These are phyloP conservation scores for Candida tetrigidarum DNA, from an alignment of 1,139 yeast genomes.

Conservation along the genomic window DNA sequence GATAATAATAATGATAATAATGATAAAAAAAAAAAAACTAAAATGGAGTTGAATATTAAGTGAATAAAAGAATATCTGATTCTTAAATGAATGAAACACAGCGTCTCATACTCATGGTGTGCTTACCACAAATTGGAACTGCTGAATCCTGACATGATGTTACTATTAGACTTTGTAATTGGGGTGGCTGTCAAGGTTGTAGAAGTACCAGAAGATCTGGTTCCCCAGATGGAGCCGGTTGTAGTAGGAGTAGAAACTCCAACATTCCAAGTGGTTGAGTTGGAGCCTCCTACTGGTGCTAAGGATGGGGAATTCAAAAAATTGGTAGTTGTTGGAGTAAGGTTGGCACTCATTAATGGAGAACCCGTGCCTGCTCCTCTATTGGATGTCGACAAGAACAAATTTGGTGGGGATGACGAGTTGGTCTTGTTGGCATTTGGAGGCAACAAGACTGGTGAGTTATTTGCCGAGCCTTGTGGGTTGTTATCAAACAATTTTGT, in stretches of 20 bases:
- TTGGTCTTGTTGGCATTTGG: constrained; percentile 12
- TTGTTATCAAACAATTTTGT: constrained; percentile 23
- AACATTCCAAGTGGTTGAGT: constrained; percentile 12
- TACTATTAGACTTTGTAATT: constrained; percentile 10
- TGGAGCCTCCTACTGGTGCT: constrained; percentile 15
- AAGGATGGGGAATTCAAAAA: constrained; percentile 24
- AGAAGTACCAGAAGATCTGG: constrained; percentile 12
- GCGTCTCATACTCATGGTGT: neutral
- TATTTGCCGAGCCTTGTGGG: constrained; percentile 16
- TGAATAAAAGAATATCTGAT: neutral
- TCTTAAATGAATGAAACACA: neutral
- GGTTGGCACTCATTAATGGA: constrained; percentile 15
- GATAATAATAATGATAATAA: too few relatives aligned
- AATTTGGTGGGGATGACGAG: constrained; percentile 30
- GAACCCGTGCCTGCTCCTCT: constrained; percentile 10
- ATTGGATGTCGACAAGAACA: constrained; percentile 23
- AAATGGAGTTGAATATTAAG: constrained; percentile 1
- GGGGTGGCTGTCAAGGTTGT: constrained; percentile 10
- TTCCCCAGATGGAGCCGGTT: constrained; percentile 16
- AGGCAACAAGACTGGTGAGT: constrained; percentile 25
- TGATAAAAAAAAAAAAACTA: constrained; percentile 1
- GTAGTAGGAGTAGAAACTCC: constrained; percentile 9
- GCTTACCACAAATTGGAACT: constrained; percentile 13
- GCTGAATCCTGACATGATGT: constrained; percentile 12
- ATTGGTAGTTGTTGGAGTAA: constrained; percentile 16